Base-by-base conservation (phyloP, 2,329 filamentous ascomycete genomes). In the Ophiostoma piceae region DNA sequence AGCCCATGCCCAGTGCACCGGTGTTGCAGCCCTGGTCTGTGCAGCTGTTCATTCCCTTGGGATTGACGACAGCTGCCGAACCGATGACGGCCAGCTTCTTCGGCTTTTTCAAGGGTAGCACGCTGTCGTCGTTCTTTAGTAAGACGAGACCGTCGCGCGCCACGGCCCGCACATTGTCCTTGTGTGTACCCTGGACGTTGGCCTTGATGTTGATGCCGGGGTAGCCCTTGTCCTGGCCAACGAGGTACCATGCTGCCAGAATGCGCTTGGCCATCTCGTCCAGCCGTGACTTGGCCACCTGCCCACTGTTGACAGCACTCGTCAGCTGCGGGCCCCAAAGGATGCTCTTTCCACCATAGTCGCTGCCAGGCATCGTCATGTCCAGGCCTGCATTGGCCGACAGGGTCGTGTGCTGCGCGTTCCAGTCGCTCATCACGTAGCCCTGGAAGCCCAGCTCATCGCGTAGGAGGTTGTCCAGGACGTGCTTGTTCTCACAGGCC, bases 281-380 rank as follows among this genome's bases (percentile, higher is more conserved):
- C 32, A 92, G 79, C 26, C 89, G 83, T 73, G 82, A 83, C 74
- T 85, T 78, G 6, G 84, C 80, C 4, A 92, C 83, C 68, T 84
- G 82, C 41, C 86, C 86, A 73, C 83, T 85, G 73, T 85, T 80
- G 72, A 90, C 80, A 35, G 86, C 86, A 66, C 75, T 79, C 68
- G 79, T 79, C 19, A 89, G 82, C 71, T 80, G 80, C 11, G 81
- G 77, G 0, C 87, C 87, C 86, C 87, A 88, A 51, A 84, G 80
- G 2, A 86, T 77, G 60, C 80, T 83, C 41, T 79, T 79, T 65
- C 83, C 81, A 76, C 85, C 86, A 75, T 78, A 87, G 74, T 85
- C 81, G 68, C 81, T 87, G 71, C 92, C 92, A 0, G 90, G 90
- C 90, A 94, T 94, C 1, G 88, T 88, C 90, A 93, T 92, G 77